These are phyloP conservation scores for Tarenaya hassleriana DNA, from an alignment of 345 rosid genomes.

Conservation along the genomic window DNA sequence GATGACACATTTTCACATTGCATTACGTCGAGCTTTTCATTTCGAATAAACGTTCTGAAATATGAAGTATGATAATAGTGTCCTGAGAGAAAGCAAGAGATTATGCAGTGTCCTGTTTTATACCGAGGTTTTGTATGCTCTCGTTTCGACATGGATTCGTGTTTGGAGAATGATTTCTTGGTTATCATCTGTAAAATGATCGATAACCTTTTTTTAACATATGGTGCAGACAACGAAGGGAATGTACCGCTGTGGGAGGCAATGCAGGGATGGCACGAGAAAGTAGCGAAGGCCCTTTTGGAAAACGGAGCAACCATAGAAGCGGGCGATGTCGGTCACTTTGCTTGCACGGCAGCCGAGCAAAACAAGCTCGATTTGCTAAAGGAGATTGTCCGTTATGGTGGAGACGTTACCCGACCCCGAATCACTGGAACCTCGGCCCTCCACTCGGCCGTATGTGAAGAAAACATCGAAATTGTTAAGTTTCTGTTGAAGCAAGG, in stretches of 20 bases:
- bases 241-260: conserved; percentile 84
- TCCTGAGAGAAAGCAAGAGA: too few relatives aligned
- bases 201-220: not conserved
- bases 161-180: too few relatives aligned
- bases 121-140: too few relatives aligned
- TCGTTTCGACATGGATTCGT: too few relatives aligned
- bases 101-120: too few relatives aligned
- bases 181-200: too few relatives aligned
- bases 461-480: conserved; percentile 61
- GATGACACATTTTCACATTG: too few relatives aligned
- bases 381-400: conserved; percentile 41
- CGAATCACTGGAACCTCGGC: conserved; percentile 56
- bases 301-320: conserved; percentile 43
- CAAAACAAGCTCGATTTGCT: conserved; percentile 54
- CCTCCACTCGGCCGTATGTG: conserved; percentile 76
- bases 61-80: too few relatives aligned
- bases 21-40: too few relatives aligned
- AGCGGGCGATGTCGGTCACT: conserved; percentile 66
- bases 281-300: conserved; percentile 37
- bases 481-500: conserved; percentile 61
- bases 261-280: conserved; percentile 51
- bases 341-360: conserved; percentile 70
- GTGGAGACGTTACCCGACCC: conserved; percentile 53
- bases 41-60: too few relatives aligned
- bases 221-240: conserved; percentile 57